Base-by-base conservation (phyloP, 2,329 filamentous ascomycete genomes). In the Penicillium thymicola region DNA sequence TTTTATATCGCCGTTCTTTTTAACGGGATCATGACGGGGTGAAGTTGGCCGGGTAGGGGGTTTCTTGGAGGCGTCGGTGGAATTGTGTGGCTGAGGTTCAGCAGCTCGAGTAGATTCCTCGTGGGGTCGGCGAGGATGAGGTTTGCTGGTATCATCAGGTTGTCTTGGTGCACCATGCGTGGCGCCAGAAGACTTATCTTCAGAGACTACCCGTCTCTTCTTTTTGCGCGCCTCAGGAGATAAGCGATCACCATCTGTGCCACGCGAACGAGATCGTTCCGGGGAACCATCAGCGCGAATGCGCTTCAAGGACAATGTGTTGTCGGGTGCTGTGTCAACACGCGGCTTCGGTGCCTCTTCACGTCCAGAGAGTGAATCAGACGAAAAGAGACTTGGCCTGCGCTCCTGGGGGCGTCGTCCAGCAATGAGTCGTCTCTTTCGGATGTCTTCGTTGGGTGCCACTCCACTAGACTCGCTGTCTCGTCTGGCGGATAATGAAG, bases 211-310 rank as follows among this genome's bases (percentile, higher is more conserved):
- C 8, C 75, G 75, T 48, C 75, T 67, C 57, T 75, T 75, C 65
- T 79, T 79, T 64, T 75, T 76, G 14, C 73, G 70, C n/a, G 64
- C 49, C 18, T 73, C 72, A 28, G 67, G 66, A 25, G 70, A 65
- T 30, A 71, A 65, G 25, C 63, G 65, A 42, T 71, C 69, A 34
- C 58, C 59, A 34, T 75, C 70, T n/a, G 64, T 59, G 27, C 65
- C 72, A 41, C 69, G 70, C 11, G 72, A 72, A 32, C 69, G 71
- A 37, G 69, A 70, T 52, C 74, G 61, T 52, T 75, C 72, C 5
- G 76, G 76, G n/a, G 75, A 77, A 23, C 67, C 65, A 55, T 76
- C 79, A 46, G 67, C 71, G 42, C 76, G 73, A 28, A 72, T 67
- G 38, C 77, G 72, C 62, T 79, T 79, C 40, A 77, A 63, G 11